Evolutionary conservation across 2,329 filamentous ascomycete species (phyloP).

Genomic region (Ceratocystis cacaofunesta): DNA sequence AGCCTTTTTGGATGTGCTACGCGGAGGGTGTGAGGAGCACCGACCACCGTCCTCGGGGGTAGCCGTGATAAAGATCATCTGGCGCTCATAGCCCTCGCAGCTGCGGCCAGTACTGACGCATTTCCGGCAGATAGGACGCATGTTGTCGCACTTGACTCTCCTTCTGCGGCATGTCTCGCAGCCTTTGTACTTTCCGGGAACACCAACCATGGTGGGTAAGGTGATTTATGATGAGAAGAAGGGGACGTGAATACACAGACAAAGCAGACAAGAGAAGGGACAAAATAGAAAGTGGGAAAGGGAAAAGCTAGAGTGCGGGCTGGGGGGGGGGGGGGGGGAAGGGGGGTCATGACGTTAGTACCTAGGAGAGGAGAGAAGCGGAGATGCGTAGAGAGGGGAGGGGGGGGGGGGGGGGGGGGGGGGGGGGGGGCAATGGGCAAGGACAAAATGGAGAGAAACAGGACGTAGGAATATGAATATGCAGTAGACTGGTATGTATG

Average conservation of each 20-base stretch:
- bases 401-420: neutral
- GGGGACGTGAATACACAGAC: neutral
- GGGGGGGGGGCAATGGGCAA: neutral
- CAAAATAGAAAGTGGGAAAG: neutral
- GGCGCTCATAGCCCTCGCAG: slow-evolving; percentile 48
- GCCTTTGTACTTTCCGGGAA: slow-evolving; percentile 48
- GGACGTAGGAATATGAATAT: neutral
- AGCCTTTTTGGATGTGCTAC: slow-evolving; percentile 25
- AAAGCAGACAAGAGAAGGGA: neutral
- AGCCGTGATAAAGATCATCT: slow-evolving; percentile 50
- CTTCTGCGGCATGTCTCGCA: slow-evolving; percentile 46
- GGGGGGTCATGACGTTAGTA: too few relatives aligned
- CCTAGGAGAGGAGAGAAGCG: too few relatives aligned
- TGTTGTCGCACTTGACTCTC: slow-evolving; percentile 50
- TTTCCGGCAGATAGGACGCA: slow-evolving; percentile 44
- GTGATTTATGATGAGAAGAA: neutral
- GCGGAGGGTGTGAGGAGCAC: slow-evolving; percentile 41
- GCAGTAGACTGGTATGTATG: neutral
- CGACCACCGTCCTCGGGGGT: slow-evolving; percentile 39
- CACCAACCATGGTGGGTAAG: slow-evolving; percentile 38
- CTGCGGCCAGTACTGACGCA: slow-evolving; percentile 41
- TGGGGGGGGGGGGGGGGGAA: neutral
- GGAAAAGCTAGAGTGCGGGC: neutral
- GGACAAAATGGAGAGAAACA: neutral
- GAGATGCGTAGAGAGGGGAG: too few relatives aligned